Base-by-base conservation (phyloP, 192 early-diverging fungal species). In the Coemansia aciculifera region DNA sequence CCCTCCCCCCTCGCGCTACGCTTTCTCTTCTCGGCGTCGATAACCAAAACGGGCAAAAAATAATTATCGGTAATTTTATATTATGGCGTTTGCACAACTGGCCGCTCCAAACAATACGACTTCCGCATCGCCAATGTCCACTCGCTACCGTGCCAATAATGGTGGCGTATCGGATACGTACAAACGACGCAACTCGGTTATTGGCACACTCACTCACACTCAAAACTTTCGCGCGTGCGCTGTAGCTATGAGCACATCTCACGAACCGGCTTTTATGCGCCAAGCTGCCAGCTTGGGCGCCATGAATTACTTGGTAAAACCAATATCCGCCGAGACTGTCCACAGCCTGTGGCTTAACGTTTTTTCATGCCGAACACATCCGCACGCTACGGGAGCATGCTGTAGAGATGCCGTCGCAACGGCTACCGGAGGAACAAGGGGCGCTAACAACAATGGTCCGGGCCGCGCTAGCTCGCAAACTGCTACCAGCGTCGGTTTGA, bases 261-360 rank as follows among this genome's bases (percentile, higher is more conserved):
- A 72, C 39, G 78, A 85, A 51, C 73, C 83, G 3, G 67, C 44
- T 15, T 74, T 85, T 65, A 85, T 85, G 83, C 74, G 83, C 39
- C 79, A 80, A 54, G 75, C 71, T 1, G 69, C 78, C n/a, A 61
- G 69, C 64, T 32, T 78, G 19, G 83, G 83, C n/a, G 83, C 83
- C 24, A 74, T 81, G 75, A 77, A 73, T 54, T 85, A 85, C 24
- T 76, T 85, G 37, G 67, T 85, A 39, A 85, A 85, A 69, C 83
- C 83, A n/a, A 81, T 85, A 37, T 85, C 83, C 1, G 79, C 76
- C 2, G 73, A 85, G 57, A 79, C 78, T 2, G 73, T 85, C 17
- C 78, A 79, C 59, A 75, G 78, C 63, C 59, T 85, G 59, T 85
- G 83, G 83, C 72, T 85, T 12, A 85, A 85, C 44, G 81, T 81